These are phyloP conservation scores for Aspergillus ibericus DNA, from an alignment of 2,329 filamentous ascomycete genomes.

Conservation along the genomic window DNA sequence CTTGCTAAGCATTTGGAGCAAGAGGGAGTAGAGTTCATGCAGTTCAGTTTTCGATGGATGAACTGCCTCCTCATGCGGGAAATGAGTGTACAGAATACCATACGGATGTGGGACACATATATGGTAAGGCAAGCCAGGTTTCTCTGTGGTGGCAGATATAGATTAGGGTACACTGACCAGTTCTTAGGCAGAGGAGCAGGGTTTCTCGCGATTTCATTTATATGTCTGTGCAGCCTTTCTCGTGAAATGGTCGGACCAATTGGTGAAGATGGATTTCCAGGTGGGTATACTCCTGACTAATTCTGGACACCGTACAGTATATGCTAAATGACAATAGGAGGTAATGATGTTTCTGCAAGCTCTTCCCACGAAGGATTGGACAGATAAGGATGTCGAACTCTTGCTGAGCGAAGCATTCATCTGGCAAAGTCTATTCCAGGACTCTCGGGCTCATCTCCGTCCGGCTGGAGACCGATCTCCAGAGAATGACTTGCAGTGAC, in stretches of 20 bases:
- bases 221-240: conserved; percentile 98
- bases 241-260: conserved; percentile 95
- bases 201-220: conserved; percentile 96
- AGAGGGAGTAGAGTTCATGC: conserved; percentile 95
- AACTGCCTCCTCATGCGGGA: conserved; percentile 98
- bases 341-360: conserved; percentile 99
- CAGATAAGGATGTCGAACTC: conserved; percentile 96
- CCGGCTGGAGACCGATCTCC: conserved; percentile 36
- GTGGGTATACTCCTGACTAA: conserved; percentile 29
- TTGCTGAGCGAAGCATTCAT: conserved; percentile 96
- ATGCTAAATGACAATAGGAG: conserved; percentile 60
- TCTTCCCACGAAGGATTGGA: conserved; percentile 89
- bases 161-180: conserved; percentile 17
- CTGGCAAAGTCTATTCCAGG: conserved; percentile 96
- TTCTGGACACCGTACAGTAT: not conserved
- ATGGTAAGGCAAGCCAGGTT: conserved; percentile 59
- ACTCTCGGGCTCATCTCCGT: conserved; percentile 81
- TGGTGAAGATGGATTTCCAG: conserved; percentile 93
- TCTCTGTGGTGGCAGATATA: not conserved
- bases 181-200: conserved; percentile 87
- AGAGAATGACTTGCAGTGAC: conserved; percentile 38
- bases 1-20: conserved; percentile 85
- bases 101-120: conserved; percentile 99
- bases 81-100: conserved; percentile 92
- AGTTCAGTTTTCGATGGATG: conserved; percentile 99